These are phyloP conservation scores for Lactarius evosmus DNA, from an alignment of 768 basidiomycete genomes.

Conservation along the genomic window DNA sequence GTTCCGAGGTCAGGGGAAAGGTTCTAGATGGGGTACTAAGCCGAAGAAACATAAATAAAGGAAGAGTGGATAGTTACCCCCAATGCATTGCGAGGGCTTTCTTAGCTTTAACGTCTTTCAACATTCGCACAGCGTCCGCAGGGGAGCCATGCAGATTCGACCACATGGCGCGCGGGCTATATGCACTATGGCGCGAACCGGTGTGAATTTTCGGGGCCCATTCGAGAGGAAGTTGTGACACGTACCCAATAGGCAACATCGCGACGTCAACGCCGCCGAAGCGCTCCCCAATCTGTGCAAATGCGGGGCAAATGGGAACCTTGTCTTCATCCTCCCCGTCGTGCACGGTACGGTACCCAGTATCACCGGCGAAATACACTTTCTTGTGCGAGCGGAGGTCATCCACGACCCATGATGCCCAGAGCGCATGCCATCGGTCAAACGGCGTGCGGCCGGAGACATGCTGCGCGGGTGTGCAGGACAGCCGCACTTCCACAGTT, in stretches of 20 bases:
- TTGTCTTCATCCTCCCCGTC: slow-evolving; percentile 47
- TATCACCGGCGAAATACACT: slow-evolving; percentile 68
- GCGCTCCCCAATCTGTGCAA: slow-evolving; percentile 62
- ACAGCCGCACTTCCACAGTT: slow-evolving; percentile 42
- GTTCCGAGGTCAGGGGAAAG: slow-evolving; percentile 52
- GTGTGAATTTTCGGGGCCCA: not conserved
- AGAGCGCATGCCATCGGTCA: slow-evolving; percentile 57
- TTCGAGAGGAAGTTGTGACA: slow-evolving; percentile 4
- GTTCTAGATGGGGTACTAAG: slow-evolving; percentile 37
- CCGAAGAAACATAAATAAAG: not conserved
- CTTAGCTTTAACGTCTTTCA: slow-evolving; percentile 58
- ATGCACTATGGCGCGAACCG: slow-evolving; percentile 48
- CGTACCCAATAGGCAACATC: slow-evolving; percentile 66
- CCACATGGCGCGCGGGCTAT: slow-evolving; percentile 53
- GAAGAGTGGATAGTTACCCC: slow-evolving; percentile 43
- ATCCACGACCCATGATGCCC: slow-evolving; percentile 65
- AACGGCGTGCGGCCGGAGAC: slow-evolving; percentile 47
- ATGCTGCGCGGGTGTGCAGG: slow-evolving; percentile 66
- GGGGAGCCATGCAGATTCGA: slow-evolving; percentile 64
- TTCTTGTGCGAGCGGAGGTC: slow-evolving; percentile 48
- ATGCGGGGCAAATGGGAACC: slow-evolving; percentile 66
- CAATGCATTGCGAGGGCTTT: slow-evolving; percentile 69
- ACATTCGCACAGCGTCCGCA: slow-evolving; percentile 63
- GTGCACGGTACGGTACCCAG: slow-evolving; percentile 52
- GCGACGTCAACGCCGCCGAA: slow-evolving; percentile 67